phyloP scores from a whole-genome alignment of 2,329 filamentous ascomycete genomes.

The Claviceps sp. region DNA sequence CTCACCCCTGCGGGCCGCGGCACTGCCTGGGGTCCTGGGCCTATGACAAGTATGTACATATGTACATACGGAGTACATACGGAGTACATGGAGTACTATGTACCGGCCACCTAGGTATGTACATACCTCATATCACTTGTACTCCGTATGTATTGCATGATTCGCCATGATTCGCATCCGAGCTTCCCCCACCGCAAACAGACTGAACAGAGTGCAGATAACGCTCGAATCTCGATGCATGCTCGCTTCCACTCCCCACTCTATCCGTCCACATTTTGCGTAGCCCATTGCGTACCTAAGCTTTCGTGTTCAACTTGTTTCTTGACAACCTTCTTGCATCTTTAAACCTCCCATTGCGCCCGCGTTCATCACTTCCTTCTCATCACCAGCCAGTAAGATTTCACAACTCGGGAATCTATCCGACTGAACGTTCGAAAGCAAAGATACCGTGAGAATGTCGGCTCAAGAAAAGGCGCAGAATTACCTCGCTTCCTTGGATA shows the following conservation, averaged over 20 bases:
- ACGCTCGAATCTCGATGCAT: background rate
- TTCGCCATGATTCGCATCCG: background rate
- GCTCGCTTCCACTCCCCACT: conserved; percentile 12
- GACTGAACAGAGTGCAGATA: too few relatives aligned
- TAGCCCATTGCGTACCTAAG: conserved; percentile 3
- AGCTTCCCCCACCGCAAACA: background rate
- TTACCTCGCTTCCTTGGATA: conserved; percentile 68
- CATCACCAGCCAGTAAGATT: background rate
- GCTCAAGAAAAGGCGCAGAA: conserved; percentile 65
- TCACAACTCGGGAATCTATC: conserved; percentile 5
- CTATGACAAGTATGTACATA: too few relatives aligned
- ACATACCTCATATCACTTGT: too few relatives aligned
- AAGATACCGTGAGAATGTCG: conserved; percentile 39
- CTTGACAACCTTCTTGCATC: conserved; percentile 5
- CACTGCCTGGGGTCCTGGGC: too few relatives aligned
- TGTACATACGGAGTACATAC: too few relatives aligned
- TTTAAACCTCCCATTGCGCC: background rate
- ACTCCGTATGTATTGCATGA: too few relatives aligned
- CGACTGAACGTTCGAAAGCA: conserved; percentile 5
- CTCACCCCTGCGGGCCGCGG: too few relatives aligned
- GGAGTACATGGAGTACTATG: too few relatives aligned
- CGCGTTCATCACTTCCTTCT: conserved; percentile 6
- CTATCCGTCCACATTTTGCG: conserved; percentile 9
- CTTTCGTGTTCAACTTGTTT: conserved; percentile 2
- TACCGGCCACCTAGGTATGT: too few relatives aligned